A percentile compares a stretch with the other conserved stretches of the same genome.
These are phyloP conservation scores for Boletus sp. DNA, from an alignment of 1,284 basidiomycete genomes.

Conservation along the genomic window DNA sequence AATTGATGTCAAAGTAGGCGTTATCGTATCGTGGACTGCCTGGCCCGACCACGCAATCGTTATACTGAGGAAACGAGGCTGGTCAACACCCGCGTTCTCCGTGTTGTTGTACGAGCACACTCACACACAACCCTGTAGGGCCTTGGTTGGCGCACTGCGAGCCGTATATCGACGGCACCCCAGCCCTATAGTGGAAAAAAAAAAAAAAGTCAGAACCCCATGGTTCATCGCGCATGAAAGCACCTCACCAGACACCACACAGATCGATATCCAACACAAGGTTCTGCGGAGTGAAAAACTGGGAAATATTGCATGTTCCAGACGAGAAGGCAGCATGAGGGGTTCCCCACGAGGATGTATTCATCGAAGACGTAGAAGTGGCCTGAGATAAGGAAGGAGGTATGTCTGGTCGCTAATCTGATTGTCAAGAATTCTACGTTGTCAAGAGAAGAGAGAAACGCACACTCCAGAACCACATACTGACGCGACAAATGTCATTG, in stretches of 20 bases:
- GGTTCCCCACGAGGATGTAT: slow-evolving; percentile 49
- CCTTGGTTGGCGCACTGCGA: slow-evolving; percentile 36
- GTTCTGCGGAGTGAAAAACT: slow-evolving; percentile 50
- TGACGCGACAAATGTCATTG: slow-evolving; percentile 13
- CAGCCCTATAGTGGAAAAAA: slow-evolving; percentile 36
- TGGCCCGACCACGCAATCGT: slow-evolving; percentile 39
- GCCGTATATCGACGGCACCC: slow-evolving; percentile 36
- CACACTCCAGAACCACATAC: slow-evolving; percentile 77
- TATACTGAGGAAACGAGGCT: slow-evolving; percentile 29
- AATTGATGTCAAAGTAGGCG: slow-evolving; percentile 37
- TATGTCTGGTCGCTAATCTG: slow-evolving; percentile 39
- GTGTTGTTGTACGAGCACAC: slow-evolving; percentile 14
- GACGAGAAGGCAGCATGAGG: slow-evolving; percentile 52
- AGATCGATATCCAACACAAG: slow-evolving; percentile 56
- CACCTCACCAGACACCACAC: slow-evolving; percentile 49
- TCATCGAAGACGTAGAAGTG: slow-evolving; percentile 42
- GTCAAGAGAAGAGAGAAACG: slow-evolving; percentile 28
- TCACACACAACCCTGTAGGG: slow-evolving; percentile 40
- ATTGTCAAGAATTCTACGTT: background rate
- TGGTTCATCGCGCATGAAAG: background rate
- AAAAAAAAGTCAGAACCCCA: background rate
- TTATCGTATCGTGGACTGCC: slow-evolving; percentile 47
- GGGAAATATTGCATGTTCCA: slow-evolving; percentile 41
- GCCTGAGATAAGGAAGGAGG: slow-evolving; percentile 40
- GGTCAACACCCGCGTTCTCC: background rate